Conservation (phyloP, 208 protist genomes). For the Novymonas esmeraldas region DNA sequence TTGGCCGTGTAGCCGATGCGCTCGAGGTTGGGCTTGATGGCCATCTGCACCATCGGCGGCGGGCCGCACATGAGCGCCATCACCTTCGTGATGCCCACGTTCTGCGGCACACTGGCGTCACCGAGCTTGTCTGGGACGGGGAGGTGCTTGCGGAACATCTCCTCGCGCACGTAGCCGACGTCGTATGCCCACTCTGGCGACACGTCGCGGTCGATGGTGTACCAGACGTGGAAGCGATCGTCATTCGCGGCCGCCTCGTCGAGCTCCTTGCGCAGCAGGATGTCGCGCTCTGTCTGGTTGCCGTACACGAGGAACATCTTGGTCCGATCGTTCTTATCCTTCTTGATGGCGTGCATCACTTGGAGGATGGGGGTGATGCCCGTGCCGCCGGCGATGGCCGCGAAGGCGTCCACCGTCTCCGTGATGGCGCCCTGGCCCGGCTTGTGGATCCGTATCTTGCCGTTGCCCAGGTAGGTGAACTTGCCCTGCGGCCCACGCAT, state of each 20-base stretch:
- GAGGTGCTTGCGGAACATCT: conserved; percentile 79
- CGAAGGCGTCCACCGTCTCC: conserved; percentile 53
- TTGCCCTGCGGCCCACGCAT: conserved; percentile 89
- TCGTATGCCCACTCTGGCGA: conserved; percentile 70
- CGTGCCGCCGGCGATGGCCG: conserved; percentile 82
- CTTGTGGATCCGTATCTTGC: conserved; percentile 34
- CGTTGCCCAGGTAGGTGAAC: conserved; percentile 86
- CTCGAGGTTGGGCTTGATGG: conserved; percentile 82
- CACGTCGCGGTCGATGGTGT: conserved; percentile 66
- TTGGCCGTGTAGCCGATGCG: conserved; percentile 73
- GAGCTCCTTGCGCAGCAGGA: conserved; percentile 89
- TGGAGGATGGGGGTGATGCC: conserved; percentile 95
- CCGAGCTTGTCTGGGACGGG: conserved; percentile 37
- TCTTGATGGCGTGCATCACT: conserved; percentile 86
- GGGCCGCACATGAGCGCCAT: conserved; percentile 89
- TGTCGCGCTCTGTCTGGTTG: conserved; percentile 91
- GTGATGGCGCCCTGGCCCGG: conserved; percentile 25
- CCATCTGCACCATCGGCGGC: conserved; percentile 84
- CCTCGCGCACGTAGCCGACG: conserved; percentile 66
- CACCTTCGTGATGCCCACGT: conserved; percentile 36
- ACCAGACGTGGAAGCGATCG: conserved; percentile 70
- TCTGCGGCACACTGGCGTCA: conserved; percentile 34
- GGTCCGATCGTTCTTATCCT: conserved; percentile 73
- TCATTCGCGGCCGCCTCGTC: conserved; percentile 60
- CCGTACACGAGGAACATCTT: conserved; percentile 86